These are phyloP conservation scores for Mucor piriformis DNA, from an alignment of 371 early-diverging fungal genomes.

Conservation along the genomic window DNA sequence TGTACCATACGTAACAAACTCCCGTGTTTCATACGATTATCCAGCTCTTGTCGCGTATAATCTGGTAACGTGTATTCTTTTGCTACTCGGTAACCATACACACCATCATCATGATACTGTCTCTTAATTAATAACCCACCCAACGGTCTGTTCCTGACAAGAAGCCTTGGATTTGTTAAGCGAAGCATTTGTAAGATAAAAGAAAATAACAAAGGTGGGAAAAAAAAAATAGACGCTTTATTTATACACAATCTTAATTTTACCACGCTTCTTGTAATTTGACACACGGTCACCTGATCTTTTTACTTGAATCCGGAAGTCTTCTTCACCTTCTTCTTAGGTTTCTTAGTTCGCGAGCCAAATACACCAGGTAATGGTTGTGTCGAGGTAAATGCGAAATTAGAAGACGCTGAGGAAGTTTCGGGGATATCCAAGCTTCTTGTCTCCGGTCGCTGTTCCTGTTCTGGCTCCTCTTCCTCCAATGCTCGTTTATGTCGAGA, in stretches of 20 bases:
- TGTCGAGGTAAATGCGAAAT: constrained; percentile 7
- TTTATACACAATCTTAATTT: constrained; percentile 4
- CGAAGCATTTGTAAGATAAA: constrained; percentile 14
- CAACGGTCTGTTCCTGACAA: neutral
- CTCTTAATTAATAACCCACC: neutral
- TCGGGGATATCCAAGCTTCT: neutral
- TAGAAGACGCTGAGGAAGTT: neutral
- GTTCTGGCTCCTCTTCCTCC: neutral
- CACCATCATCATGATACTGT: constrained; percentile 74
- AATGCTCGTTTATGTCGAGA: neutral
- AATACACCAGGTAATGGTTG: constrained; percentile 19
- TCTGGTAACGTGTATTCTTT: constrained; percentile 70
- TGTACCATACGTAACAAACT: constrained; percentile 84
- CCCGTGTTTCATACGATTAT: constrained; percentile 82
- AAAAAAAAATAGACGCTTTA: neutral
- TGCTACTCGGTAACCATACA: constrained; percentile 85
- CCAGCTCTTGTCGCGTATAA: constrained; percentile 74
- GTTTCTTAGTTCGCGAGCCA: constrained; percentile 11
- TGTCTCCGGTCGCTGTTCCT: neutral
- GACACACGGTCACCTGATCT: constrained; percentile 32
- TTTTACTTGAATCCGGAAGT: constrained; percentile 19
- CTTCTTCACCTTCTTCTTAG: constrained; percentile 18
- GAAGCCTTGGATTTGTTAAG: neutral
- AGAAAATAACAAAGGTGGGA: constrained; percentile 2
- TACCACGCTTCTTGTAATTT: constrained; percentile 8